Evolutionary conservation across 345 rosid species (phyloP), one percentile per base, ranked within the genome.

Genomic region (Brassica incana): DNA sequence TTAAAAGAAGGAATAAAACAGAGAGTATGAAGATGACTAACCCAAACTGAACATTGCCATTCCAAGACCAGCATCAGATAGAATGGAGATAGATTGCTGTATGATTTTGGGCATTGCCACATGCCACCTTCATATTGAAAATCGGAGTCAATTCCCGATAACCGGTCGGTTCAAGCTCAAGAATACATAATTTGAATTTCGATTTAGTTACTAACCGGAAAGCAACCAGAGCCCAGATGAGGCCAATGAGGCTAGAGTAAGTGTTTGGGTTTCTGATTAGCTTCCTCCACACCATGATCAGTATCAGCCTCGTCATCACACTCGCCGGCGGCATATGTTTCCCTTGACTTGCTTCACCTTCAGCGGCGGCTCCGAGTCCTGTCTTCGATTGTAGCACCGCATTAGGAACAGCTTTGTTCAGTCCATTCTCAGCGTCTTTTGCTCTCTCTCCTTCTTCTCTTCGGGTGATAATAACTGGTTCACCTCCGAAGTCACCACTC

Each of bases 1-100:
- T 11, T 29, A 29, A 45, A 45, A 45, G 12, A 52, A 64, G 43
- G 80, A 69, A 67, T 36, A 71, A 79, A 65, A 72, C 38, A 73
- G 48, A 67, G 60, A 15, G 59, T 38, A 75, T 16, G 23, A 40
- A 77, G 68, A 15, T 33, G 67, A 76, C 88, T 54, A 83, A 95
- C 99, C 99, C 20, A 95, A 92, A 85, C 99, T 93, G 74, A 95
- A 95, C 99, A 95, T 95, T 52, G 99, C 98, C 99, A 95, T 95
- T 75, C 99, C 99, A 20, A 95, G 97, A 72, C 99, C 98, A 16
- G 99, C 97, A 83, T 95, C 84, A 0, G 99, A 95, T 11, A 95
- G 88, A 81, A 95, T 95, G 6, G 96, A 54, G 69, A 95, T 95
- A 0, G 99, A 95, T 11, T 64, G 33, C 5, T 86, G 97, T 32